These are phyloP conservation scores for Beta vulgaris DNA, from an alignment of 148 eudicot species.

Conservation along the genomic window DNA sequence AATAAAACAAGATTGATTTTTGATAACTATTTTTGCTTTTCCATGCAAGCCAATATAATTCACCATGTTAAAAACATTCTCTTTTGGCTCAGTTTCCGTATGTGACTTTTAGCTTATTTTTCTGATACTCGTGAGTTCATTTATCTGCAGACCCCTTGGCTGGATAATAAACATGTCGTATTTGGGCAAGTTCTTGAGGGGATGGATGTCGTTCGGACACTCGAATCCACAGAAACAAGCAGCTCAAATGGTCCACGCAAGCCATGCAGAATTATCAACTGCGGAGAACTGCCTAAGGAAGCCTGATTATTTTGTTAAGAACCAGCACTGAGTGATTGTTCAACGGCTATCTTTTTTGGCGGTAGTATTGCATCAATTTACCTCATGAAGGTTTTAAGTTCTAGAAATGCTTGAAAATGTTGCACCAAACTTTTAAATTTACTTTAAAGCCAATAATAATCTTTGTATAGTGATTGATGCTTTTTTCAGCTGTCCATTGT, in stretches of 20 bases:
- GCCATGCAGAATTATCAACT: constrained; percentile 42
- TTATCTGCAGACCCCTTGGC: constrained; percentile 45
- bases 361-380: neutral
- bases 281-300: constrained; percentile 42
- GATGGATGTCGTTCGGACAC: constrained; percentile 44
- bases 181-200: constrained; percentile 62
- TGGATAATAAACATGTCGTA: constrained; percentile 55
- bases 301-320: neutral
- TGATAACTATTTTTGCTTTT: too few species aligned
- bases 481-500: neutral
- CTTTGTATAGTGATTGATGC: neutral
- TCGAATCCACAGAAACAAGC: constrained; percentile 48
- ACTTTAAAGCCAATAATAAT: neutral
- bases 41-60: too few species aligned
- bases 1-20: neutral
- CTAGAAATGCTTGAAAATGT: neutral
- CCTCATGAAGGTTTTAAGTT: neutral
- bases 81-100: neutral
- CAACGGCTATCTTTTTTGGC: neutral
- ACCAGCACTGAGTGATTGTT: neutral
- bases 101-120: too few species aligned
- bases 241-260: constrained; percentile 35
- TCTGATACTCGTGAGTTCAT: neutral
- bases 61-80: too few species aligned
- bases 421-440: neutral